Conservation (phyloP, 805 yeast genomes). For the Starmerella gropengiesseri region DNA sequence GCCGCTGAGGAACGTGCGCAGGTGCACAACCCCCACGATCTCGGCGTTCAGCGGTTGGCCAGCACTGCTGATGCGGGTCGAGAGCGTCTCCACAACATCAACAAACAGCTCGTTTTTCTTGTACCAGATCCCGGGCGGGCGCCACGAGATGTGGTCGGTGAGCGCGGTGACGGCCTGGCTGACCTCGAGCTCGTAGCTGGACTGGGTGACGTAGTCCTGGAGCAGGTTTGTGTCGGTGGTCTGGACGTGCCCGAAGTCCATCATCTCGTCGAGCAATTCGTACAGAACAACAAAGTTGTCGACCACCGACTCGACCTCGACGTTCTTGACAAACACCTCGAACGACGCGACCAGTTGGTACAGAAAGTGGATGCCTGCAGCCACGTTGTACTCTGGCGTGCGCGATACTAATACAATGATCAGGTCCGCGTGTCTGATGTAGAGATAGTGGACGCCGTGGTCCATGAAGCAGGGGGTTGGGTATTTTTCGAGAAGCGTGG, state of each 20-base stretch:
- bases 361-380: conserved; percentile 49
- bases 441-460: conserved; percentile 47
- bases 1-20: conserved; percentile 73
- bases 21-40: conserved; percentile 59
- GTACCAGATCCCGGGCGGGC: conserved; percentile 81
- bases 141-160: conserved; percentile 75
- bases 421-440: conserved; percentile 42
- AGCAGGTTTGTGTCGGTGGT: conserved; percentile 68
- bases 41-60: conserved; percentile 39
- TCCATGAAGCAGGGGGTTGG: conserved; percentile 38
- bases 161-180: conserved; percentile 59
- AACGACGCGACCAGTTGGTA: conserved; percentile 38
- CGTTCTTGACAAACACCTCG: conserved; percentile 36
- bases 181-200: conserved; percentile 34
- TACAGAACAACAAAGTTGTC: conserved; percentile 67
- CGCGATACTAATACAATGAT: conserved; percentile 29
- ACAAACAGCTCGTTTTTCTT: conserved; percentile 82
- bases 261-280: conserved; percentile 79
- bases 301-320: conserved; percentile 49
- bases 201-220: conserved; percentile 63
- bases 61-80: conserved; percentile 45
- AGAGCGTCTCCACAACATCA: conserved; percentile 68
- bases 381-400: conserved; percentile 35
- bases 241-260: conserved; percentile 83
- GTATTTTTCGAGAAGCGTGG: conserved; percentile 38